Base-by-base conservation (phyloP, 2,329 filamentous ascomycete species). In the Blastomyces percursus region DNA sequence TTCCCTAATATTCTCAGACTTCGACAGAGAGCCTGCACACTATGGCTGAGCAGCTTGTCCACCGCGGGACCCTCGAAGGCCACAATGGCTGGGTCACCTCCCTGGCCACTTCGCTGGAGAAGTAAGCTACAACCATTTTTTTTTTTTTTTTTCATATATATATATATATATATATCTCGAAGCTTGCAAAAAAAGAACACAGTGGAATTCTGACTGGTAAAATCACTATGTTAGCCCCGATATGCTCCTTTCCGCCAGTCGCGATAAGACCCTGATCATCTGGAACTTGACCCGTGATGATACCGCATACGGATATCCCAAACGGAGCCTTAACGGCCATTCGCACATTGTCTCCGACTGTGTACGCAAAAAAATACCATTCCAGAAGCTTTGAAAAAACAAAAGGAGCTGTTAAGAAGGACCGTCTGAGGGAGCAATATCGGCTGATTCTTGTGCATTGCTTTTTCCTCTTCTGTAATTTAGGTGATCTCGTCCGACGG, bases 291-390 rank as follows among this genome's bases (percentile, higher is more conserved):
- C 94, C 81, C 93, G 94, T 82, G 92, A 97, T 81, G 94, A 97
- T 84, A 87, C 87, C 79, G 88, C 90, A 78, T 99, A 97, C 86
- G 94, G 94, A 75, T 96, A 96, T 86, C 94, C 94, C 77, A 97
- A 99, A 88, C 89, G 94, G 82, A 95, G 91, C 78, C 91, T 99
- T 73, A 88, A 95, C 83, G 94, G 94, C 77, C 94, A 99, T 86
- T 96, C 92, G 70, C 94, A 99, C 88, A 99, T 99, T 80, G 92
- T 99, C 78, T 97, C 94, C 80, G 94, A 99, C 89, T 97, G 94
- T 83, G 94, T 96, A 94, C 75, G 90, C 35, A 89, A 76, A 65
- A 65, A 65, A 64, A 50, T 64, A 61, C 59, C 63, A 65, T 61
- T 61, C 64, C 63, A 56, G 58, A 65, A 66, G 64, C 59, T 57